Percentiles rank a stretch among this genome's conserved stretches.
Conservation (phyloP, 257 asterid species). For the Solanum gracilifrons region DNA sequence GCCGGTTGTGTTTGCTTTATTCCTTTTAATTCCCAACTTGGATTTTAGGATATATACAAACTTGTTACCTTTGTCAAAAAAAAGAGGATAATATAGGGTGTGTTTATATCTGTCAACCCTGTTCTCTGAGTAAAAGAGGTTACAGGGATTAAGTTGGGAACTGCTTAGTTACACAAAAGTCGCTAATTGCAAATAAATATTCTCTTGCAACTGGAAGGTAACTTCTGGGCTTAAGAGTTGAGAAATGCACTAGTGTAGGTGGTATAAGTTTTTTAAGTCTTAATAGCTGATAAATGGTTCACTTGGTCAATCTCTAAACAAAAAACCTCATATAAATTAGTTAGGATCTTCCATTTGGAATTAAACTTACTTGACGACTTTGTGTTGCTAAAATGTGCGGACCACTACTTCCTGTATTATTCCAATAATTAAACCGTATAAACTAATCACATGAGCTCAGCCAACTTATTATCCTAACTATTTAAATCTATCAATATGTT, state of each 20-base stretch:
- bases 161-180: background rate
- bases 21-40: background rate
- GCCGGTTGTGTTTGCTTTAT: background rate
- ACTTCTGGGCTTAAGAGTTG: background rate
- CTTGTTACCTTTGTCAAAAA: too few species aligned
- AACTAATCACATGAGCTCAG: background rate
- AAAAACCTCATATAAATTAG: background rate
- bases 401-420: conserved; percentile 21
- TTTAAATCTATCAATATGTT: background rate
- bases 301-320: background rate
- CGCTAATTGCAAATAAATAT: background rate
- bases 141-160: background rate
- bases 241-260: background rate
- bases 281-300: background rate
- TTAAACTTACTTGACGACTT: conserved; percentile 18
- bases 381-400: conserved; percentile 34
- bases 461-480: background rate
- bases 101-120: background rate
- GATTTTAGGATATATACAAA: background rate
- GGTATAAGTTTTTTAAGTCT: background rate
- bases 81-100: background rate
- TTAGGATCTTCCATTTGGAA: conserved; percentile 5
- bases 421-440: conserved; percentile 16
- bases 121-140: background rate
- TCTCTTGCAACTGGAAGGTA: background rate